phyloP scores from a whole-genome alignment of 805 yeast species.

The Teunomyces lycoperdinae region DNA sequence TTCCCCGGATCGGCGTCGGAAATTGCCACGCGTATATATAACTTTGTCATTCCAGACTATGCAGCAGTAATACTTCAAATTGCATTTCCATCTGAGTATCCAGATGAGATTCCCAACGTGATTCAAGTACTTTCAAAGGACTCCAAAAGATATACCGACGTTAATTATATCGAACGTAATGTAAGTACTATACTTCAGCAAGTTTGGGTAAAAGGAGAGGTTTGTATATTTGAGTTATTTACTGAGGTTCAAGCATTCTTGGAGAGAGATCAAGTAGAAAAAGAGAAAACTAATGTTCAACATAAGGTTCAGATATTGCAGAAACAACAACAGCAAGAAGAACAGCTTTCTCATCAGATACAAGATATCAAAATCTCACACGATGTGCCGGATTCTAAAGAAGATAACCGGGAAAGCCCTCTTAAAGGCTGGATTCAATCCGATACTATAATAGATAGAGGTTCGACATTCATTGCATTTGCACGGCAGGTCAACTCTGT shows the following conservation, averaged over 20 bases:
- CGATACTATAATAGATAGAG: constrained; percentile 77
- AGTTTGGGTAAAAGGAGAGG: constrained; percentile 49
- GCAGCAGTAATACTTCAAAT: constrained; percentile 59
- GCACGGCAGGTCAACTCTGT: constrained; percentile 61
- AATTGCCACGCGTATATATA: constrained; percentile 39
- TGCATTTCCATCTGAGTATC: constrained; percentile 71
- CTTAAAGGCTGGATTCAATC: constrained; percentile 75
- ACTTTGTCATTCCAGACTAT: constrained; percentile 59
- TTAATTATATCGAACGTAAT: constrained; percentile 40
- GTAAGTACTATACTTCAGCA: constrained; percentile 48
- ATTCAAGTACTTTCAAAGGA: constrained; percentile 49
- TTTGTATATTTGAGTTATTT: constrained; percentile 76
- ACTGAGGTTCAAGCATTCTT: constrained; percentile 58
- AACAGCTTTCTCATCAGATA: not conserved
- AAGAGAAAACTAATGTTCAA: constrained; percentile 15
- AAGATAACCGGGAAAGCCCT: constrained; percentile 34
- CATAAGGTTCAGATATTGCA: not conserved
- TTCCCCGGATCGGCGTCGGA: constrained; percentile 61
- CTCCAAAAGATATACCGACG: constrained; percentile 37
- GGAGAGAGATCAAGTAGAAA: constrained; percentile 26
- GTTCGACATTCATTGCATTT: constrained; percentile 80
- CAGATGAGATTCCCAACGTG: constrained; percentile 59
- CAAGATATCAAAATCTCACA: not conserved
- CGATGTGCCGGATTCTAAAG: not conserved
- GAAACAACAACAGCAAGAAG: constrained; percentile 2